Evolutionary conservation across 2,329 filamentous ascomycete species (phyloP).

Genomic region (Didymosphaeria variabile): DNA sequence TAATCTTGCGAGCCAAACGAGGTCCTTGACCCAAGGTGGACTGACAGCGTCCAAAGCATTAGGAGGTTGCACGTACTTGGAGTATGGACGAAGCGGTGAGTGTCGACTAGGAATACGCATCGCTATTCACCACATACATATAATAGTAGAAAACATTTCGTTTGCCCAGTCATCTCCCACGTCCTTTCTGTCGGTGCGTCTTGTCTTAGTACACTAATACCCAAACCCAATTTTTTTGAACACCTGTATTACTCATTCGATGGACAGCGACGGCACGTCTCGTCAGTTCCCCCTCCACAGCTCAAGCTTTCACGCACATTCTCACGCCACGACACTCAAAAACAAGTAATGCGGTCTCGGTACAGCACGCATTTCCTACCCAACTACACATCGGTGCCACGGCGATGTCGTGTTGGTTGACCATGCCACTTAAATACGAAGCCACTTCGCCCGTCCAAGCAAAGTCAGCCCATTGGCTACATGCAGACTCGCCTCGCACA

Average conservation of each 20-base stretch:
- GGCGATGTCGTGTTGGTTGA: slow-evolving; percentile 28
- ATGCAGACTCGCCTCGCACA: slow-evolving; percentile 6
- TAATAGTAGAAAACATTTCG: no score
- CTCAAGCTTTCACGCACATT: slow-evolving; percentile 19
- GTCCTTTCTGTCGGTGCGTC: no score
- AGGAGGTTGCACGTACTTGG: no score
- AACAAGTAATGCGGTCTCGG: slow-evolving; percentile 26
- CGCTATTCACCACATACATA: no score
- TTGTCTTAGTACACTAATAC: background rate
- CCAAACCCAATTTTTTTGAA: background rate
- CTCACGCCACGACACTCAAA: slow-evolving; percentile 22
- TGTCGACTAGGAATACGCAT: no score
- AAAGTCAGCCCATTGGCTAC: slow-evolving; percentile 21
- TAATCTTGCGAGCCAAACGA: background rate
- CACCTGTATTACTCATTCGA: background rate
- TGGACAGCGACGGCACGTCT: background rate
- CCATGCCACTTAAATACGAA: slow-evolving; percentile 24
- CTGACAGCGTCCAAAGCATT: background rate
- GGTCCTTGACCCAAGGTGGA: background rate
- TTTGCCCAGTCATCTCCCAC: no score
- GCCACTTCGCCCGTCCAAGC: slow-evolving; percentile 11
- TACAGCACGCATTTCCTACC: slow-evolving; percentile 28
- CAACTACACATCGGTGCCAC: slow-evolving; percentile 28
- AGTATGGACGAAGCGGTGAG: no score
- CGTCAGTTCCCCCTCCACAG: slow-evolving; percentile 14